Evolutionary conservation across 768 basidiomycete species (phyloP), one percentile per base, ranked within the genome.

Genomic region (Mycena polygramma): DNA sequence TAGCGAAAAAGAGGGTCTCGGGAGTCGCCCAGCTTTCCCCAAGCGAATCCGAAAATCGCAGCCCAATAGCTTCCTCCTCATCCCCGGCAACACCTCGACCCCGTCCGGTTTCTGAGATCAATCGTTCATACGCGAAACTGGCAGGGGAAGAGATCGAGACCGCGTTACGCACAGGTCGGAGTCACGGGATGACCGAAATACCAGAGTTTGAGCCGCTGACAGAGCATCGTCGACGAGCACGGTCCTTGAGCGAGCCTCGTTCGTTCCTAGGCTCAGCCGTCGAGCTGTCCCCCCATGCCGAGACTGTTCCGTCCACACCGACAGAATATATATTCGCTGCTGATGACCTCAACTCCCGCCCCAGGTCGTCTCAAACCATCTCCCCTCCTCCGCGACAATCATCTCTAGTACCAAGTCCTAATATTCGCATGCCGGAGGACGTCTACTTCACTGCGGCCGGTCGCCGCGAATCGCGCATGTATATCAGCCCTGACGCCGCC

Each of bases 401-500:
- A 2, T 67, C 72, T 22, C 24, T 66, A 30, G 30, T 30, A 30
- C 30, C 30, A 30, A 30, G 30, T 8, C 45, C 62, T 4, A 41
- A 24, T 19, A 63, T 14, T n/a, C 53, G 52, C 11, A 70, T 62
- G 58, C 71, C 67, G 5, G 66, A 73, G 10, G 72, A 73, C 63
- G 72, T 70, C 4, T 73, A 73, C 55, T 73, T 70, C 54, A 73
- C 72, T 41, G 72, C 72, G 19, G 72, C 69, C 2, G 72, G 69
- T 1, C 72, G 72, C 7, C 72, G 66, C 52, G 72, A 73, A 39
- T 73, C 72, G 14, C 69, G 72, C 51, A 63, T 73, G 22, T 73
- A 73, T 49, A 55, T 68, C 43, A 58, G 35, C 57, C 64, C 72
- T 0, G 62, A 70, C 60, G 51, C 36, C 30, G 51, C 55, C 11